phyloP scores from a whole-genome alignment of 225 moss, liverwort and hornwort species.

The Marchantia paleacea region DNA sequence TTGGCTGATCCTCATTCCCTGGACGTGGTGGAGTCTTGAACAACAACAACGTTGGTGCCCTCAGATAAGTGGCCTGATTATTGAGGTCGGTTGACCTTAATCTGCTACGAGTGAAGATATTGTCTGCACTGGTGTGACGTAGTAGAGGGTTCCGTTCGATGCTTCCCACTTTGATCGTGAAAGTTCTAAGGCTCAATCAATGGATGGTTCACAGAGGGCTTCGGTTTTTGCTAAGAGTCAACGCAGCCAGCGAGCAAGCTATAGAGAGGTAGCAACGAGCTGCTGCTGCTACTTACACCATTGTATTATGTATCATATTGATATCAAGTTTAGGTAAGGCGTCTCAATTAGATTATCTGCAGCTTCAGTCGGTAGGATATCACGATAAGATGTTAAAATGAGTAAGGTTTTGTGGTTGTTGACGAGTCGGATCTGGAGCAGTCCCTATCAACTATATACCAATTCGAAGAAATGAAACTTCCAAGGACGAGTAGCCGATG shows the following conservation, averaged over 20 bases:
- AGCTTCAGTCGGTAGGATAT: neutral
- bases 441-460: neutral
- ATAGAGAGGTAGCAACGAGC: neutral
- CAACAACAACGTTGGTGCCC: neutral
- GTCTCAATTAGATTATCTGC: neutral
- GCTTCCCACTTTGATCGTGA: neutral
- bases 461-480: neutral
- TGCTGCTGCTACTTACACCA: neutral
- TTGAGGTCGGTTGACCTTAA: neutral
- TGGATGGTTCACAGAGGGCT: neutral
- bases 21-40: neutral
- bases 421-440: neutral
- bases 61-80: neutral
- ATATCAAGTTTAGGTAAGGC: neutral
- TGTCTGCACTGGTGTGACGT: too few relatives aligned
- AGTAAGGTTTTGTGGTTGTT: neutral
- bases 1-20: conserved; percentile 3
- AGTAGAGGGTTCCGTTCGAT: neutral
- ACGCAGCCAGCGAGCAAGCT: neutral
- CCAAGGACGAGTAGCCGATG: neutral
- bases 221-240: neutral
- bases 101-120: neutral
- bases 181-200: neutral
- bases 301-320: conserved; percentile 22
- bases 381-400: neutral